These are phyloP conservation scores for Lachnellula arida DNA, from an alignment of 2,329 filamentous ascomycete species.

Conservation along the genomic window DNA sequence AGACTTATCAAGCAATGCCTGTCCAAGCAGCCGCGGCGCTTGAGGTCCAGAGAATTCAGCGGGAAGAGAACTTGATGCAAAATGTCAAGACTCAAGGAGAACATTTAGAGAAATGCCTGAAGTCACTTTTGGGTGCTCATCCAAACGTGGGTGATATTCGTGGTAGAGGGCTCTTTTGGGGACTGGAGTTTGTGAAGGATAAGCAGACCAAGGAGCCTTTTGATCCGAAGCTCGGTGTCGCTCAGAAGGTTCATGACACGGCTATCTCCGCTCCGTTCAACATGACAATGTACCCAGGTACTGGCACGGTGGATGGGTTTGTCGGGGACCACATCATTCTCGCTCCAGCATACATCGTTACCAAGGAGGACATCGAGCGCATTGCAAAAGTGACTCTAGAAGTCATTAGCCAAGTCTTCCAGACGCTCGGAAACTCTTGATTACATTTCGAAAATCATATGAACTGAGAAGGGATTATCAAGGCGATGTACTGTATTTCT, in stretches of 20 bases:
- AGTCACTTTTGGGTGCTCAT: slow-evolving; percentile 38
- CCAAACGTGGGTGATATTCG: slow-evolving; percentile 56
- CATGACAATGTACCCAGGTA: slow-evolving; percentile 56
- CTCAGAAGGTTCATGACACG: slow-evolving; percentile 45
- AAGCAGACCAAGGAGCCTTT: slow-evolving; percentile 47
- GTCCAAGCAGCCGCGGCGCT: slow-evolving; percentile 56
- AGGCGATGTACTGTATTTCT: too few species aligned
- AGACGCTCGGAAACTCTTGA: neutral
- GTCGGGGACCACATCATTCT: slow-evolving; percentile 58
- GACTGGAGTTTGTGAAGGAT: slow-evolving; percentile 50
- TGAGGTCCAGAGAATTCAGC: slow-evolving; percentile 56
- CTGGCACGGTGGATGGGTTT: slow-evolving; percentile 51
- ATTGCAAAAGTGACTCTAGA: slow-evolving; percentile 43
- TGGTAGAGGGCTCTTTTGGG: slow-evolving; percentile 55
- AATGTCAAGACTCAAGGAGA: slow-evolving; percentile 54
- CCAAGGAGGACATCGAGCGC: slow-evolving; percentile 45
- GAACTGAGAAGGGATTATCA: too few species aligned
- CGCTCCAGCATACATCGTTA: slow-evolving; percentile 56
- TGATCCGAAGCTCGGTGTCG: slow-evolving; percentile 38
- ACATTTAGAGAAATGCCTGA: slow-evolving; percentile 42
- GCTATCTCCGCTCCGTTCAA: slow-evolving; percentile 37
- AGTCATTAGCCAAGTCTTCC: slow-evolving; percentile 24
- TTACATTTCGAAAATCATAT: neutral
- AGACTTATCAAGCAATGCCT: slow-evolving; percentile 58
- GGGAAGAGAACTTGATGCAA: slow-evolving; percentile 50